A percentile compares a stretch with the other conserved stretches of the same genome.
These are phyloP conservation scores for Rhamnella rubrinervis DNA, from an alignment of 331 rosid species.

Conservation along the genomic window DNA sequence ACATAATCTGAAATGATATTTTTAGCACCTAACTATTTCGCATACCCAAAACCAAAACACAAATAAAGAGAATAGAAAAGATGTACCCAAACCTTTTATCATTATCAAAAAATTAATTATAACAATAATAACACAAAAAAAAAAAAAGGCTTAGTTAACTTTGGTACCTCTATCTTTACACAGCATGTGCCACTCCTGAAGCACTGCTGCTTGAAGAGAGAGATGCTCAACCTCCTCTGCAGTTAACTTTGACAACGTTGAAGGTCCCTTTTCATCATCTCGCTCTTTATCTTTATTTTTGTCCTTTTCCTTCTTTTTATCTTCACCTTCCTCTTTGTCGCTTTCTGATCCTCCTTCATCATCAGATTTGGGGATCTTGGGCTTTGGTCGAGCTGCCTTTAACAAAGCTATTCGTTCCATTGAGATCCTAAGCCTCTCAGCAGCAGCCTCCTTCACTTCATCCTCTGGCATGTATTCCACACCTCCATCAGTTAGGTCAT, in stretches of 20 bases:
- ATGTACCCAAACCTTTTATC: not conserved
- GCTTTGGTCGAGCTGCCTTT: slow-evolving; percentile 91
- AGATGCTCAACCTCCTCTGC: slow-evolving; percentile 98
- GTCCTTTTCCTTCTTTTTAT: slow-evolving; percentile 27
- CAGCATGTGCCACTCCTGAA: slow-evolving; percentile 91
- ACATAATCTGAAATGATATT: not conserved
- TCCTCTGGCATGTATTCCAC: slow-evolving; percentile 99
- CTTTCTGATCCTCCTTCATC: slow-evolving; percentile 27
- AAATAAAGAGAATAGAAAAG: not conserved
- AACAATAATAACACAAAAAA: not conserved
- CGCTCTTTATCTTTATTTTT: slow-evolving; percentile 52
- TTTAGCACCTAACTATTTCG: not conserved
- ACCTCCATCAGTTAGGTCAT: slow-evolving; percentile 94
- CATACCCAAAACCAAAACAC: not conserved
- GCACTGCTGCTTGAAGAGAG: slow-evolving; percentile 97
- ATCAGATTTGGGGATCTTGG: slow-evolving; percentile 61
- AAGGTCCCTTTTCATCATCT: slow-evolving; percentile 80
- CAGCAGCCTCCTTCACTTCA: slow-evolving; percentile 88
- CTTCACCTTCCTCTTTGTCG: slow-evolving; percentile 35
- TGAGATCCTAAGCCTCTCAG: slow-evolving; percentile 89
- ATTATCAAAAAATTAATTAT: too few species aligned
- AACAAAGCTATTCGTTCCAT: slow-evolving; percentile 93
- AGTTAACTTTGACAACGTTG: slow-evolving; percentile 80
- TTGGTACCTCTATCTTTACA: slow-evolving; percentile 79
- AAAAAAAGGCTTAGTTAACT: slow-evolving; percentile 34